Evolutionary conservation across 23 red algal genomes (phyloP).

Genomic region (Chondrus crispus): DNA sequence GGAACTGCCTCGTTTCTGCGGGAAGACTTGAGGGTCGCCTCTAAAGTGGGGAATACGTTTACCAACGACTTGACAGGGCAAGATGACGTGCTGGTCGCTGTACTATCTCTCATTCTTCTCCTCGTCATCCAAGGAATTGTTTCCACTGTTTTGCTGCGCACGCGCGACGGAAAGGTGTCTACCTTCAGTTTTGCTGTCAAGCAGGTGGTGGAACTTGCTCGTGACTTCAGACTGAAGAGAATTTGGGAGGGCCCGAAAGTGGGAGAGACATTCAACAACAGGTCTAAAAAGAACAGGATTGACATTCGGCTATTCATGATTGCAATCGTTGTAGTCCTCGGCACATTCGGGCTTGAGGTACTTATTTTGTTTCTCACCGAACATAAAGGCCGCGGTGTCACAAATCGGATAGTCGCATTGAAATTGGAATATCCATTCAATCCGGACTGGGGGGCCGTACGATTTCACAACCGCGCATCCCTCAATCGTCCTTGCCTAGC

Average conservation of each 20-base stretch:
- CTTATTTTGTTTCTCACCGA: background rate
- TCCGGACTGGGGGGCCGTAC: background rate
- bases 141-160: background rate
- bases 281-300: background rate
- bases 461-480: background rate
- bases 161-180: background rate
- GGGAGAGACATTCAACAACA: no score
- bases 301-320: background rate
- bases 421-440: background rate
- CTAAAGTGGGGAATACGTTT: background rate
- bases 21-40: background rate
- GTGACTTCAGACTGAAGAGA: background rate
- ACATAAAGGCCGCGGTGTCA: background rate
- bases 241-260: no score
- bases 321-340: background rate
- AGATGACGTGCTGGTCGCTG: background rate
- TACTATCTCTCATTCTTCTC: background rate
- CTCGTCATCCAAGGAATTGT: background rate
- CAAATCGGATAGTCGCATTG: background rate
- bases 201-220: background rate
- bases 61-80: background rate
- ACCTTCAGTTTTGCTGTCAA: background rate
- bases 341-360: background rate
- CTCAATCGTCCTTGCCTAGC: background rate
- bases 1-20: background rate